Evolutionary conservation across 1,284 basidiomycete genomes (phyloP).

Genomic region (Ganoderma sp.): DNA sequence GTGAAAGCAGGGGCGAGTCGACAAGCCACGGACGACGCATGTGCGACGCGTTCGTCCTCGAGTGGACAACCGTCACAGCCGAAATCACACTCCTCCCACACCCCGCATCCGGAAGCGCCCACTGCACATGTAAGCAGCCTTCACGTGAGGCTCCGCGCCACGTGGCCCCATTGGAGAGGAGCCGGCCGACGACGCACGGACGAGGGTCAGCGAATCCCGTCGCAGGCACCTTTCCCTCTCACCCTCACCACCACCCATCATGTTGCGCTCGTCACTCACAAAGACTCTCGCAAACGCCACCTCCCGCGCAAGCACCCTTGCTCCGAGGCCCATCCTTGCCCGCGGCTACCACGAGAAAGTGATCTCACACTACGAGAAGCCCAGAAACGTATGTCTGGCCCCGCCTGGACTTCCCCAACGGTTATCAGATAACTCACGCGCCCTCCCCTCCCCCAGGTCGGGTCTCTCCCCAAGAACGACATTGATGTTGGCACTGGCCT

Average conservation of each 20-base stretch:
- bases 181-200: slow-evolving; percentile 24
- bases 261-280: slow-evolving; percentile 70
- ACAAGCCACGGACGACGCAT: slow-evolving; percentile 23
- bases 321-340: slow-evolving; percentile 54
- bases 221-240: slow-evolving; percentile 20
- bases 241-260: slow-evolving; percentile 50
- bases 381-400: slow-evolving; percentile 80
- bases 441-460: slow-evolving; percentile 66
- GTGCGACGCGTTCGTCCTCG: slow-evolving; percentile 29
- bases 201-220: slow-evolving; percentile 12
- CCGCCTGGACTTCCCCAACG: slow-evolving; percentile 34
- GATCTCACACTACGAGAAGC: slow-evolving; percentile 94
- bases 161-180: slow-evolving; percentile 28
- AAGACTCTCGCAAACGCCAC: slow-evolving; percentile 54
- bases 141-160: slow-evolving; percentile 15
- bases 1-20: slow-evolving; percentile 11
- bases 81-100: slow-evolving; percentile 23
- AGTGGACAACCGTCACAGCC: slow-evolving; percentile 9
- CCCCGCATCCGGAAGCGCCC: too few species aligned
- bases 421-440: slow-evolving; percentile 63
- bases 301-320: slow-evolving; percentile 48
- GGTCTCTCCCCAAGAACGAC: slow-evolving; percentile 93
- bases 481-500: slow-evolving; percentile 95
- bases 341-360: slow-evolving; percentile 92
- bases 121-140: slow-evolving; percentile 16